These are phyloP conservation scores for Comarum palustre DNA, from an alignment of 306 rosid genomes.

Conservation along the genomic window DNA sequence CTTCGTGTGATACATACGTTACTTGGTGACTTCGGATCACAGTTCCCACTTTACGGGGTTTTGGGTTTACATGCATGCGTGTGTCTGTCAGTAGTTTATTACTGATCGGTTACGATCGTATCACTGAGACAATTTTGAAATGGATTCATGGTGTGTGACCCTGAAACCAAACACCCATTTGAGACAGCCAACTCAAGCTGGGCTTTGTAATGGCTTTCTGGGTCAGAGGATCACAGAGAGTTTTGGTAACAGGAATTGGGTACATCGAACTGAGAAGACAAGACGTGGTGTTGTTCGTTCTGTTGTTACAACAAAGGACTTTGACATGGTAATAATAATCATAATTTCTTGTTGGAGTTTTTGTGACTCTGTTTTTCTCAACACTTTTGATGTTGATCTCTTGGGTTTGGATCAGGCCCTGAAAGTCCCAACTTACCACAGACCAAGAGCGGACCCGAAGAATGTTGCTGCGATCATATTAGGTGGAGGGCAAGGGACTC, in stretches of 20 bases:
- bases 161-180: slow-evolving; percentile 43
- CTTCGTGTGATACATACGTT: slow-evolving; percentile 35
- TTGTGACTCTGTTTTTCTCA: slow-evolving; percentile 8
- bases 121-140: slow-evolving; percentile 30
- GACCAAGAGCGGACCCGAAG: slow-evolving; percentile 62
- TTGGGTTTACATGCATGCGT: slow-evolving; percentile 25
- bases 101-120: slow-evolving; percentile 25
- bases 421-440: slow-evolving; percentile 49
- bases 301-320: slow-evolving; percentile 53
- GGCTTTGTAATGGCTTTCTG: slow-evolving; percentile 42
- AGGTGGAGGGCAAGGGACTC: slow-evolving; percentile 84
- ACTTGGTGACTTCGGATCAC: slow-evolving; percentile 20
- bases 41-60: slow-evolving; percentile 27
- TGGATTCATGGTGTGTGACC: slow-evolving; percentile 61
- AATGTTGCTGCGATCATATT: slow-evolving; percentile 77
- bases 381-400: slow-evolving; percentile 12
- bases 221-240: slow-evolving; percentile 61
- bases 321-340: slow-evolving; percentile 16
- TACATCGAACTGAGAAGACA: slow-evolving; percentile 40
- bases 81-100: neutral
- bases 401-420: slow-evolving; percentile 44
- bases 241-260: slow-evolving; percentile 36
- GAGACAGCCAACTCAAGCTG: slow-evolving; percentile 31
- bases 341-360: neutral
- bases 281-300: slow-evolving; percentile 51